Base-by-base conservation (phyloP, 2,329 filamentous ascomycete genomes). In the Pseudocercospora ulei region DNA sequence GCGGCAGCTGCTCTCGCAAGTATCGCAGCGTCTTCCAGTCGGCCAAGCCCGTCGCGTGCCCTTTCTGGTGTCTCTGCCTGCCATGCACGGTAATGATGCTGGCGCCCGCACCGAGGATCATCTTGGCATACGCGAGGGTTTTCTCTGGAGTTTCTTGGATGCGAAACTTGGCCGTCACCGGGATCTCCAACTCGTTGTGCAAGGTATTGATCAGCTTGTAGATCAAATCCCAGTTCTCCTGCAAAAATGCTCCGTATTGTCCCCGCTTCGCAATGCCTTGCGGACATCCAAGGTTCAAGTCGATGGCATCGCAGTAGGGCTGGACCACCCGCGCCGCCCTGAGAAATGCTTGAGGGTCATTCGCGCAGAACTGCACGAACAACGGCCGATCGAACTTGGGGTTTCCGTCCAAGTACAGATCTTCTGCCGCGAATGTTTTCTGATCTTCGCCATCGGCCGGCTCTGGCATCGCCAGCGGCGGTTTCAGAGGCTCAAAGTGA, bases 281-380 rank as follows among this genome's bases (percentile, higher is more conserved):
- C 1, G 90, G 90, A 63, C 90, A 98, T 5, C 90, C 90, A 3
- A 98, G 69, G 59, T 98, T 98, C 52, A 98, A 65, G 60, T 98
- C 90, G 3, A 98, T 81, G 5, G 90, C 90, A 60, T 98, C 90
- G 62, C 88, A 96, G 61, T 87, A 82, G 0, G 85, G 83, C 3
- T 82, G 78, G 0, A 85, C 87, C 44, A 79, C 71, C 48, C 73
- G 72, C 0, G 88, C 90, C 0, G 90, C 86, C 17, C 72, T 71
- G 31, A 96, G 75, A 12, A 94, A 71, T 37, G 81, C 76, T n/a
- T 81, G 72, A 0, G 85, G 76, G 44, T 90, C 78, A 62, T 90
- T 92, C 46, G 85, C 82, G 69, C 90, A 98, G 63, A 98, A 98
- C 57, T 98, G 90, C 2, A 95, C 88, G 53, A 95, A 86, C 6